A percentile compares a stretch with the other conserved stretches of the same genome.
Conservation (phyloP, 148 eudicot genomes). For the Limonium bicolor region DNA sequence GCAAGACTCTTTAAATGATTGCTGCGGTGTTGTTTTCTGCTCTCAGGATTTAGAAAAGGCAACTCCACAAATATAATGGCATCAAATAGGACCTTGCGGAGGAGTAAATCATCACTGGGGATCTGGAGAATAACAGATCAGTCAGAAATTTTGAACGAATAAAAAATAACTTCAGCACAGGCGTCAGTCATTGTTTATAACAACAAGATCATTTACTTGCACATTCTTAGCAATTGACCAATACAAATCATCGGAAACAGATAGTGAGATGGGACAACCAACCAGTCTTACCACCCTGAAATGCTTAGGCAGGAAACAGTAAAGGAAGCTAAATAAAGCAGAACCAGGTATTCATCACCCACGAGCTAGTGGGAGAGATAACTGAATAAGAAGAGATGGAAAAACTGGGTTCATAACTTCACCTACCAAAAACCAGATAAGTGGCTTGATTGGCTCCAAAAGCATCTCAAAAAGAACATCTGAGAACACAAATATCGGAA, state of each 20-base stretch:
- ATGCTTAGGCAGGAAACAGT: too few species aligned
- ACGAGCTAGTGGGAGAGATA: neutral
- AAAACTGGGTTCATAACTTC: too few species aligned
- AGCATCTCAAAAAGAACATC: conserved; percentile 68
- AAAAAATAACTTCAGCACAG: conserved; percentile 3
- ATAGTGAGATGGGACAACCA: too few species aligned
- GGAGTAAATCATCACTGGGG: conserved; percentile 24
- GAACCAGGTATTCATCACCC: conserved; percentile 6
- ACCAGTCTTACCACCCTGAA: too few species aligned
- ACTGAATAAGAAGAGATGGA: conserved; percentile 3
- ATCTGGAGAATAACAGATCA: conserved; percentile 39
- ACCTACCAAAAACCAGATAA: conserved; percentile 49
- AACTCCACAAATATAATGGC: conserved; percentile 39
- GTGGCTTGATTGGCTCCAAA: conserved; percentile 51
- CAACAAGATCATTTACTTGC: too few species aligned
- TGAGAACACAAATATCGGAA: conserved; percentile 14
- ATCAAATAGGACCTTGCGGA: conserved; percentile 36
- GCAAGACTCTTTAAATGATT: conserved; percentile 28
- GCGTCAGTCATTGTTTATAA: neutral
- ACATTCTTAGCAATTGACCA: too few species aligned
- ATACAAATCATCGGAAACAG: too few species aligned
- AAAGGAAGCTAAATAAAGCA: too few species aligned
- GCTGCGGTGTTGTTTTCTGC: conserved; percentile 27
- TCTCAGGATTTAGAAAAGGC: conserved; percentile 26
- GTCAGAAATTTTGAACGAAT: too few species aligned